Evolutionary conservation across 352 stramenopile species (phyloP).

Genomic region (Phytophthora europaea): DNA sequence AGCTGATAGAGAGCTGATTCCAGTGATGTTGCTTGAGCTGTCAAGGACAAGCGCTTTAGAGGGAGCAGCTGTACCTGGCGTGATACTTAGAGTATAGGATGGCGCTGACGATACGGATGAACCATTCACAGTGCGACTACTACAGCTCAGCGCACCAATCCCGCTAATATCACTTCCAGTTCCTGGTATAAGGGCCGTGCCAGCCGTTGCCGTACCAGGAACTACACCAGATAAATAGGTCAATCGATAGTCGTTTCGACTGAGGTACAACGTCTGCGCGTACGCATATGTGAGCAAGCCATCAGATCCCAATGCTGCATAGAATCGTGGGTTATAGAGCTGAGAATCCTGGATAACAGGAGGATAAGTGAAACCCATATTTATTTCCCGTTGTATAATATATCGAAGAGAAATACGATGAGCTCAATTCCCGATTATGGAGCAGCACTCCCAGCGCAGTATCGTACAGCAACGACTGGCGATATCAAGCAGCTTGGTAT

Average conservation of each 20-base stretch:
- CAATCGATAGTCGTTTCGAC: not conserved
- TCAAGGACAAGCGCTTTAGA: not conserved
- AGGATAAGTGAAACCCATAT: conserved; percentile 16
- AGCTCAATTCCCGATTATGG: conserved; percentile 13
- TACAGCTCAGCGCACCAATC: not conserved
- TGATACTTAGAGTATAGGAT: not conserved
- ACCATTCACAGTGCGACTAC: not conserved
- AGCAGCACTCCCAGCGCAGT: conserved; percentile 1
- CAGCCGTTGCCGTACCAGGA: not conserved
- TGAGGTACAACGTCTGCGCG: not conserved
- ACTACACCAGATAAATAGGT: not conserved
- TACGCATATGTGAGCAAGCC: conserved; percentile 14
- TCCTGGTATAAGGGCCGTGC: not conserved
- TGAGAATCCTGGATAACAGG: conserved; percentile 14
- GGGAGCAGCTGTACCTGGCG: not conserved
- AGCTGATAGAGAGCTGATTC: no score
- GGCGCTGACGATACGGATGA: not conserved
- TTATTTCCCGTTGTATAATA: conserved; percentile 25
- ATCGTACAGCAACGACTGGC: not conserved
- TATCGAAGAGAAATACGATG: conserved; percentile 9
- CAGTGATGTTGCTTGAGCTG: no score
- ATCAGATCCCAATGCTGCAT: conserved; percentile 10
- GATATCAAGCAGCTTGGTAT: conserved; percentile 6
- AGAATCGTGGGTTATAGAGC: conserved; percentile 22
- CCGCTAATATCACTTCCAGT: not conserved